phyloP scores from a whole-genome alignment of 805 yeast species.

The Nakazawaea peltata region DNA sequence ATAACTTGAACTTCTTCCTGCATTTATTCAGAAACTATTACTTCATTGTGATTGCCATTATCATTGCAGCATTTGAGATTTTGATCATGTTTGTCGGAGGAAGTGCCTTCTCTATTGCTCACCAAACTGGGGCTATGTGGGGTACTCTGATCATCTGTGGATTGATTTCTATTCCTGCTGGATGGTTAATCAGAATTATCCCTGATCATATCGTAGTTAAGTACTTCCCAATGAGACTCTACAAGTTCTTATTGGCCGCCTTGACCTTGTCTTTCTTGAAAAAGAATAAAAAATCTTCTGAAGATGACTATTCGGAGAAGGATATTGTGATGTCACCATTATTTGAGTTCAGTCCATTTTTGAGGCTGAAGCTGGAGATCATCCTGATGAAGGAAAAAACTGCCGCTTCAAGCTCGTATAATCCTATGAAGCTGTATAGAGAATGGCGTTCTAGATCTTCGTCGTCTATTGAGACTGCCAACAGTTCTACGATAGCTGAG shows the following conservation, averaged over 20 bases:
- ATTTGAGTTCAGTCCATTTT: conserved; percentile 23
- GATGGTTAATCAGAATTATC: conserved; percentile 62
- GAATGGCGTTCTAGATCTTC: conserved; percentile 9
- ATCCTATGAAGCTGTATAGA: conserved; percentile 8
- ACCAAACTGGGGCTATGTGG: conserved; percentile 86
- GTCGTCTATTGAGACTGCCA: conserved; percentile 6
- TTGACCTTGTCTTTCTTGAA: conserved; percentile 15
- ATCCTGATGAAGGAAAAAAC: conserved; percentile 14
- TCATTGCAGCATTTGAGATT: conserved; percentile 81
- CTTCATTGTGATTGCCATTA: conserved; percentile 60
- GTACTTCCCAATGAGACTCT: conserved; percentile 56
- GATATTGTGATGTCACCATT: conserved; percentile 10
- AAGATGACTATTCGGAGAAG: conserved; percentile 1
- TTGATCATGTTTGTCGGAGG: conserved; percentile 97
- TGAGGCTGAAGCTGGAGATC: conserved; percentile 23
- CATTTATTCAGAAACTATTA: conserved; percentile 79
- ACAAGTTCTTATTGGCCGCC: conserved; percentile 20
- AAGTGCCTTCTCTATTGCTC: conserved; percentile 77
- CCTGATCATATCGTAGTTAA: conserved; percentile 73
- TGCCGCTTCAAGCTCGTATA: conserved; percentile 1
- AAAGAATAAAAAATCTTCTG: conserved; percentile 2
- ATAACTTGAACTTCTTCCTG: conserved; percentile 74
- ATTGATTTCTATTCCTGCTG: conserved; percentile 71
- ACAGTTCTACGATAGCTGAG: conserved; percentile 5
- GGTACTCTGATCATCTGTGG: conserved; percentile 82